phyloP scores from a whole-genome alignment of 768 basidiomycete species.

The Amyloporia xantha region DNA sequence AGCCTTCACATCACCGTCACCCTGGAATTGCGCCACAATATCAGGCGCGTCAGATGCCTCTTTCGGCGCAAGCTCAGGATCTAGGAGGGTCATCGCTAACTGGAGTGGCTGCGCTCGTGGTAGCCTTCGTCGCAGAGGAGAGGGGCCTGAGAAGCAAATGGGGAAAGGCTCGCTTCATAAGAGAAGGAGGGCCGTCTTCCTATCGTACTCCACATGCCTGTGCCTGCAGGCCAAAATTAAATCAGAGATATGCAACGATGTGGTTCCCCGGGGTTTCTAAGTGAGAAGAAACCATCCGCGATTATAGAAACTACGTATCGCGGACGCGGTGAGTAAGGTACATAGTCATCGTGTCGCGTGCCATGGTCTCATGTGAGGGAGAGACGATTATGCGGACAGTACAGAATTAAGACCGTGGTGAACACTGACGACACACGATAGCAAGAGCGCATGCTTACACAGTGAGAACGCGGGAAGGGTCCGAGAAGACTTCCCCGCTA shows the following conservation, averaged over 20 bases:
- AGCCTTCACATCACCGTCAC: neutral
- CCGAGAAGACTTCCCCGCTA: no score
- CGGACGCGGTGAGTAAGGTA: neutral
- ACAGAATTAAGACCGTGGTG: no score
- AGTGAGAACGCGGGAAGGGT: no score
- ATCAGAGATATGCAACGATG: neutral
- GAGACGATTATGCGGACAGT: neutral
- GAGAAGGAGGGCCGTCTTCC: neutral
- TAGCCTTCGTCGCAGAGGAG: neutral
- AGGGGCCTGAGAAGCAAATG: neutral
- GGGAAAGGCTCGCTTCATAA: neutral
- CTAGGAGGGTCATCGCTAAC: neutral
- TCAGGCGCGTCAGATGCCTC: neutral
- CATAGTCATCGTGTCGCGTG: neutral
- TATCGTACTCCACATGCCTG: neutral
- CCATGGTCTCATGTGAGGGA: constrained; percentile 1
- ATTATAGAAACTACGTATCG: no score
- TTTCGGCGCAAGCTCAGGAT: neutral
- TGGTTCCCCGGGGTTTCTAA: neutral
- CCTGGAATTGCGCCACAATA: neutral
- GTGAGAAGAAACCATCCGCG: neutral
- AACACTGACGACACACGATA: neutral
- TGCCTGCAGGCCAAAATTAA: neutral
- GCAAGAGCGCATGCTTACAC: neutral
- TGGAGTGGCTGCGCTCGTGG: neutral